Evolutionary conservation across 106 monocot genomes (phyloP), one percentile per base, ranked within the genome.

Genomic region (Hemerocallis citrina): DNA sequence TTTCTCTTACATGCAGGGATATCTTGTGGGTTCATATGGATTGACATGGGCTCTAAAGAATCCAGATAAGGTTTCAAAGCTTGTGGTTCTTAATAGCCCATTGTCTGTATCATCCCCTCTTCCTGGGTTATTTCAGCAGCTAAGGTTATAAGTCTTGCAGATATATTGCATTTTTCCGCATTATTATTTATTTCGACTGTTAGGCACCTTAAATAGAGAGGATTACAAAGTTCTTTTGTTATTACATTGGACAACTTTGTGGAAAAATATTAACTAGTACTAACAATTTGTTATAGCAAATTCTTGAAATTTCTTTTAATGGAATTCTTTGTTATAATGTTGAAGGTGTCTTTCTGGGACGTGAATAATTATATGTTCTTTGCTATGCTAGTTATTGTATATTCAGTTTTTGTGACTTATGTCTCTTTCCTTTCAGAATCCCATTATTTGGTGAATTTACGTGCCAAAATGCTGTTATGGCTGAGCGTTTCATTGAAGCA

Each of bases 1-100:
- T 44, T 65, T 52, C 34, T 63, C 62, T 21, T 48, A 34, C 68
- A 50, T 40, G 27, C 28, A 95, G 95, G 95, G 95, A 34, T 96
- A 76, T 81, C 78, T 96, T 59, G 95, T 96, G 17, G 95, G 95
- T 68, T 96, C 95, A 38, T 96, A 90, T 81, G 95, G 84, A 49
- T 70, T 96, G 58, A 90, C 95, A 17, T 96, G 89, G 90, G 95
- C 86, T 65, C 40, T 96, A 34, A 86, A 89, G 64, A 90, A 96
- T 67, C 63, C 86, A 52, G 63, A 64, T 32, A 78, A 63, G 69
- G 67, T 96, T 50, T 81, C 79, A n/a, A 89, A 90, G 57, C 57
- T 96, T 72, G 81, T 73, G 13, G 75, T 96, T 67, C 83, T 96
- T 46, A 96, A 90, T 60, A 87, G 81, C 44, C 95, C 95, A 38